Conservation (phyloP, 805 yeast species). For the Candida caryicola region DNA sequence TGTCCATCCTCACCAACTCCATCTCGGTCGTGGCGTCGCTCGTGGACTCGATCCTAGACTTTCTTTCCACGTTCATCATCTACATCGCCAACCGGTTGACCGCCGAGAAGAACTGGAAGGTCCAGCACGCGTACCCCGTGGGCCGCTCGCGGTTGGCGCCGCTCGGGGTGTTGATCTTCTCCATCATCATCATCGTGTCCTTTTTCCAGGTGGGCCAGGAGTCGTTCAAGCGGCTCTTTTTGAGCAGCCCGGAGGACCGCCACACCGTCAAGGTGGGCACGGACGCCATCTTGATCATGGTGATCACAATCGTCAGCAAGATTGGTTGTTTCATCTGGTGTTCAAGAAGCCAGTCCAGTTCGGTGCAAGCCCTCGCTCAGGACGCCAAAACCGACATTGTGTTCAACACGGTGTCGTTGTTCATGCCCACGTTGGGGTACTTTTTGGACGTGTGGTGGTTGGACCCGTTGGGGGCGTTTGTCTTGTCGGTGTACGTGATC, state of each 20-base stretch:
- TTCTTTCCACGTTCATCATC: constrained; percentile 71
- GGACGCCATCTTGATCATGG: constrained; percentile 59
- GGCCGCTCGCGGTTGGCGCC: constrained; percentile 77
- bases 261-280: constrained; percentile 46
- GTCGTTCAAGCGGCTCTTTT: constrained; percentile 49
- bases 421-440: constrained; percentile 65
- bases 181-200: constrained; percentile 66
- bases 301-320: constrained; percentile 58
- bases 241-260: constrained; percentile 26
- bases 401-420: constrained; percentile 66
- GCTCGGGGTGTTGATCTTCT: constrained; percentile 70
- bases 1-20: constrained; percentile 63
- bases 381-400: constrained; percentile 78
- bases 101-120: constrained; percentile 43
- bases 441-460: constrained; percentile 60
- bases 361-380: constrained; percentile 77
- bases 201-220: constrained; percentile 71
- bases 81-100: constrained; percentile 56
- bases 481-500: constrained; percentile 60
- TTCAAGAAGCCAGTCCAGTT: constrained; percentile 53
- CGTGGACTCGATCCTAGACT: constrained; percentile 70
- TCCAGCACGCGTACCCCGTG: constrained; percentile 54
- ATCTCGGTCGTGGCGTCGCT: constrained; percentile 76
- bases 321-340: constrained; percentile 65
- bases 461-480: constrained; percentile 71